Evolutionary conservation across 345 rosid species (phyloP), one percentile per base, ranked within the genome.

Genomic region (Citrus maxima): DNA sequence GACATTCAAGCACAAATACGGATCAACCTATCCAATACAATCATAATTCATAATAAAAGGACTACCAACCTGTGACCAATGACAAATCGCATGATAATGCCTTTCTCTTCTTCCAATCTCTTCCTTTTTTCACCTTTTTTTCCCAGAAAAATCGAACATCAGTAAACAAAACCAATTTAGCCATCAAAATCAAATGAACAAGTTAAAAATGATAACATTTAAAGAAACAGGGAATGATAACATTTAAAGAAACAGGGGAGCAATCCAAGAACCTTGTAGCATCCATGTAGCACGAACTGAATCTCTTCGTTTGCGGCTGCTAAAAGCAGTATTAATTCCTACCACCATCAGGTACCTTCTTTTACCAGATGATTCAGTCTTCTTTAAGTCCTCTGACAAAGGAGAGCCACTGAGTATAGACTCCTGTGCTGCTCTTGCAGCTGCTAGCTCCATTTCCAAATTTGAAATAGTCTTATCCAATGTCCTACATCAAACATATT

Each of bases 381-480:
- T 81, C 80, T 79, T 88, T 28, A 80, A 75, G 84, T 92, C 89
- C 73, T 87, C 89, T 4, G 98, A 88, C 40, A 84, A 58, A 72
- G 98, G 97, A 86, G 97, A 89, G 60, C 93, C 97, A 24, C 82
- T 85, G 38, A 84, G 79, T 73, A 93, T 82, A 70, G 94, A 85
- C 78, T 92, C 97, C 46, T 95, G 98, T 25, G 89, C 90, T 51
- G 97, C 90, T 82, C 88, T 91, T 69, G 99, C 97, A 67, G 98
- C 97, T 61, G 97, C 99, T 81, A 93, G 83, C 87, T 94, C 99
- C 99, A 92, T 95, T 92, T 95, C 99, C 81, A 95, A 87, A 85
- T 84, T 95, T 9, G 98, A 95, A 74, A 95, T 91, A 10, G 99
- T 92, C 87, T 92, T 95, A 82, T 93, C 99, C 88, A 95, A 82